phyloP scores from a whole-genome alignment of 805 yeast genomes.

The Candida sakaeoensis region DNA sequence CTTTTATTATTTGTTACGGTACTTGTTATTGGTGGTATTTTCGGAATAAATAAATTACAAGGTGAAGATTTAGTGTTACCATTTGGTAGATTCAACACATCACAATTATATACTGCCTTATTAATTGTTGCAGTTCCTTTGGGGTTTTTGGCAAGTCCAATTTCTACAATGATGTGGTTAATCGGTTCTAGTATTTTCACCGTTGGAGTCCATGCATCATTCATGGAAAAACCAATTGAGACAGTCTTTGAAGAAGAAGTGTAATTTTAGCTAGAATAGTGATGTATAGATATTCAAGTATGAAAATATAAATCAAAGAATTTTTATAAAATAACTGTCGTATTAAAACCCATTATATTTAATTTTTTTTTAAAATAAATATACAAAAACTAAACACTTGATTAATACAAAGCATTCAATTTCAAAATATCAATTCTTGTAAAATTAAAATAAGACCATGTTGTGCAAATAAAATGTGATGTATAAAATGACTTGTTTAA shows the following conservation, averaged over 20 bases:
- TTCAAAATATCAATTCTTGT: not conserved
- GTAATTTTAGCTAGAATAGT: slow-evolving; percentile 12
- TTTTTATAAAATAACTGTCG: slow-evolving; percentile 1
- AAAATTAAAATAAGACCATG: slow-evolving; percentile 3
- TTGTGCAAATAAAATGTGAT: slow-evolving; percentile 5
- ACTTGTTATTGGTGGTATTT: slow-evolving; percentile 69
- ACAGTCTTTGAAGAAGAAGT: slow-evolving; percentile 85
- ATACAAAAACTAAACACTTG: not conserved
- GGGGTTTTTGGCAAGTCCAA: slow-evolving; percentile 84
- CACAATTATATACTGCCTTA: slow-evolving; percentile 81
- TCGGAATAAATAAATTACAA: slow-evolving; percentile 70
- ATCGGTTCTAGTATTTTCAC: slow-evolving; percentile 78
- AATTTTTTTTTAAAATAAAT: slow-evolving; percentile 2
- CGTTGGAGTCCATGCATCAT: slow-evolving; percentile 80
- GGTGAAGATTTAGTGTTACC: slow-evolving; percentile 84
- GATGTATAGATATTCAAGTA: not conserved
- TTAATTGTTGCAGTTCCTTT: slow-evolving; percentile 73
- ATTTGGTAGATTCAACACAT: slow-evolving; percentile 65
- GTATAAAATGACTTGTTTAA: slow-evolving; percentile 43
- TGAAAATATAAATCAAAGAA: not conserved
- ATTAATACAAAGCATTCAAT: not conserved
- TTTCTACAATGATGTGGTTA: slow-evolving; percentile 88
- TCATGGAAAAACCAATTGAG: slow-evolving; percentile 94
- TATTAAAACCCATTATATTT: slow-evolving; percentile 7
- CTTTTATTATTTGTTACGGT: slow-evolving; percentile 76